Evolutionary conservation across 805 yeast species (phyloP).

Genomic region (Metschnikowia similis): DNA sequence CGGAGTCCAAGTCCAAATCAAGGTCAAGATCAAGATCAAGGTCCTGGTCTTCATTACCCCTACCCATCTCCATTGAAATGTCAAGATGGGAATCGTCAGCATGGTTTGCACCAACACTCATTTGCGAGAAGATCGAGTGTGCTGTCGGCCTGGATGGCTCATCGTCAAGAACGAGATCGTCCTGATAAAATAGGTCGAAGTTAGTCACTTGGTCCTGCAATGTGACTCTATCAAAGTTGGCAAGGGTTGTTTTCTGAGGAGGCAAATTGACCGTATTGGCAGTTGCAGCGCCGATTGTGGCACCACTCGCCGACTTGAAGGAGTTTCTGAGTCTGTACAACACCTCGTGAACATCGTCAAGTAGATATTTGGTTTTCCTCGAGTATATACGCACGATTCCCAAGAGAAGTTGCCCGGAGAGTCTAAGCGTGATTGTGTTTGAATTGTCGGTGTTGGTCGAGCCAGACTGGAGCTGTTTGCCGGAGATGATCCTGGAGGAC

Average conservation of each 20-base stretch:
- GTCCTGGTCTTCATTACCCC: conserved; percentile 37
- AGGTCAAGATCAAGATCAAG: conserved; percentile 35
- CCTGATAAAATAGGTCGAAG: conserved; percentile 66
- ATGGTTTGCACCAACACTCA: conserved; percentile 7
- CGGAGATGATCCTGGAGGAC: conserved; percentile 42
- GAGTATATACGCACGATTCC: conserved; percentile 88
- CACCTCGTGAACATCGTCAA: conserved; percentile 76
- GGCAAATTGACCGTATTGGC: conserved; percentile 53
- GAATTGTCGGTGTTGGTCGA: conserved; percentile 9
- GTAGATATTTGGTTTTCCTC: conserved; percentile 73
- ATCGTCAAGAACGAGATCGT: conserved; percentile 43
- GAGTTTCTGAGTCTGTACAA: conserved; percentile 66
- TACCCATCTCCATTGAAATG: conserved; percentile 63
- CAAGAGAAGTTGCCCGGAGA: conserved; percentile 79
- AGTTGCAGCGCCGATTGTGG: conserved; percentile 21
- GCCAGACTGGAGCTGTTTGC: conserved; percentile 51
- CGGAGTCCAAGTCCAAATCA: conserved; percentile 54
- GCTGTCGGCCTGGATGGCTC: conserved; percentile 8
- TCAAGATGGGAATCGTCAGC: conserved; percentile 36
- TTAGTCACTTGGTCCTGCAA: conserved; percentile 78
- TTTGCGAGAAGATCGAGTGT: conserved; percentile 7
- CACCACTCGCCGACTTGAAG: conserved; percentile 44
- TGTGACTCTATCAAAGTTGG: conserved; percentile 55
- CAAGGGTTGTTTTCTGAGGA: conserved; percentile 54
- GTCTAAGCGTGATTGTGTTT: conserved; percentile 66